Evolutionary conservation across 2,329 filamentous ascomycete genomes (phyloP), one percentile per base, ranked within the genome.

Genomic region (Trichoderma aggressivum): DNA sequence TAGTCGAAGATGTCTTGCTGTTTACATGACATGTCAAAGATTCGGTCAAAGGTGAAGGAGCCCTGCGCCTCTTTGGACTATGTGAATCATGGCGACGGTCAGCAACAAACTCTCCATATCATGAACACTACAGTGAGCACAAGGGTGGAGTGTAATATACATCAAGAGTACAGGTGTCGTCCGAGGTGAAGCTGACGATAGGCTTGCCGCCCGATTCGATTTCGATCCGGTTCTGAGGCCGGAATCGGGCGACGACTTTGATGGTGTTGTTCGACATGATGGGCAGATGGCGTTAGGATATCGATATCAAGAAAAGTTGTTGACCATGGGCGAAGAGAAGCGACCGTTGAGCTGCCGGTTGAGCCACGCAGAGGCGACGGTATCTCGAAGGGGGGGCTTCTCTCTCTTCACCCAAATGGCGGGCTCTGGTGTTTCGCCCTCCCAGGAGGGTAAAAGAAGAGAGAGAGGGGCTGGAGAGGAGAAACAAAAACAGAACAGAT

Each of bases 1-100:
- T 96, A 99, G 83, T 98, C 93, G 85, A 99, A 99, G 78, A 99
- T 94, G 83, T 98, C 94, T 79, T 89, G 86, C 83, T 99, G 96
- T 78, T 90, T 90, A 78, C 93, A 96, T 82, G 88, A 86, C 93
- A 97, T 98, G 81, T 93, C 94, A 85, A 99, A 99, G 75, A 99
- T 94, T 74, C 95, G 92, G 82, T 99, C 96, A 82, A 98, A 99
- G 74, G 96, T 99, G 82, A 98, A 99, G 80, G 90, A 87, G 72
- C 94, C 94, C 75, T 91, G 85, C 73, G 91, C 92, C 81, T 98
- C 94, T 80, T 87, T 90, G 75, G 94, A 97, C 91, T 97, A 18
- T 97, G 21, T n/a, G 70, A 79, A 16, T 43, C 56, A 43, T n/a
- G 47, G 75, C 58, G 39, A 28, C 16, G 34, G 59, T 69, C 36